These are phyloP conservation scores for Erysimum cheiri DNA, from an alignment of 441 rosid species.

Conservation along the genomic window DNA sequence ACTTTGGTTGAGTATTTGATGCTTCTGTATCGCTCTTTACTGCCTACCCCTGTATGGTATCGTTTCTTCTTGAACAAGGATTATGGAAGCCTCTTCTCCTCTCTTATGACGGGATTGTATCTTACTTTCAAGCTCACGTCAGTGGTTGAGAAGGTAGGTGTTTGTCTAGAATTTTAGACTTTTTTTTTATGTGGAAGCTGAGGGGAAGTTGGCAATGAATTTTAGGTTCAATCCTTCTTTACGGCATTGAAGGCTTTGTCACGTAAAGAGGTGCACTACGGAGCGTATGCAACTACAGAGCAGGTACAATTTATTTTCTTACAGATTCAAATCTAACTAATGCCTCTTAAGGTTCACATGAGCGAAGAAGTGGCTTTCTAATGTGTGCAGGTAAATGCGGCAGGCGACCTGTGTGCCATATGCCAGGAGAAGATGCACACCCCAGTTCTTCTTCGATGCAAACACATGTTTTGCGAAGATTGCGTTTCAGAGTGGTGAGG, in stretches of 20 bases:
- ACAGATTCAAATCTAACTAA: constrained; percentile 14
- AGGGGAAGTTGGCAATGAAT: constrained; percentile 20
- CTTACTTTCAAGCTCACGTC: constrained; percentile 74
- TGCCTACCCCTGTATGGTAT: constrained; percentile 78
- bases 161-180: constrained; percentile 11
- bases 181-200: constrained; percentile 17
- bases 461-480: constrained; percentile 73
- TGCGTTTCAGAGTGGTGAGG: constrained; percentile 73
- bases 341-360: constrained; percentile 19
- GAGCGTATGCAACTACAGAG: constrained; percentile 65
- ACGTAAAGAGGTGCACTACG: constrained; percentile 68
- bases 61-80: constrained; percentile 74
- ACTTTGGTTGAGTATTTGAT: constrained; percentile 64
- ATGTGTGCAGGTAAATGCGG: constrained; percentile 56
- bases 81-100: constrained; percentile 72
- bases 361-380: constrained; percentile 33
- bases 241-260: constrained; percentile 61
- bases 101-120: constrained; percentile 66
- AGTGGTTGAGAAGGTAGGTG: constrained; percentile 62
- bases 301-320: constrained; percentile 48
- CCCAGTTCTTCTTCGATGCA: constrained; percentile 62
- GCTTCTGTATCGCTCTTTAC: constrained; percentile 64
- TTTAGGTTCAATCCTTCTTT: constrained; percentile 63
- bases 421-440: constrained; percentile 76
- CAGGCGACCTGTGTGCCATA: constrained; percentile 72